Conservation (phyloP, 2,329 filamentous ascomycete species). For the Dichotomopilus funicola region DNA sequence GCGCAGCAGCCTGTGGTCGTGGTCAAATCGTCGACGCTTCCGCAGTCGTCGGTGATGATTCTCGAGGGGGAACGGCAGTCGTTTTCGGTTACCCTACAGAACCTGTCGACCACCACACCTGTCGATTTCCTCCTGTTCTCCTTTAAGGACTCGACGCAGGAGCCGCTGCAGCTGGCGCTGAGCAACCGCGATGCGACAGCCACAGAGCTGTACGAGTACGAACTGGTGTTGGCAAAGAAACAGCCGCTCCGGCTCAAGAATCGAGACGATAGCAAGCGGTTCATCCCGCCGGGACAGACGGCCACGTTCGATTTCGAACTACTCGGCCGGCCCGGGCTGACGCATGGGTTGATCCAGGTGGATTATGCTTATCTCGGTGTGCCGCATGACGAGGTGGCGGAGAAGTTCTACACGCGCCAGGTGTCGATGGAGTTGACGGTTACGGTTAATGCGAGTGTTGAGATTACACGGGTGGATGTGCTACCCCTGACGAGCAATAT, state of each 20-base stretch:
- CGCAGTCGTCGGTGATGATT: slow-evolving; percentile 84
- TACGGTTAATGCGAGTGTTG: slow-evolving; percentile 87
- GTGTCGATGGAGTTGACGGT: slow-evolving; percentile 74
- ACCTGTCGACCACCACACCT: slow-evolving; percentile 62
- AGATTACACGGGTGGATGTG: slow-evolving; percentile 73
- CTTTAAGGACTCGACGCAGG: slow-evolving; percentile 82
- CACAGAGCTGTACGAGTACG: slow-evolving; percentile 78
- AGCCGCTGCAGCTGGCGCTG: slow-evolving; percentile 67
- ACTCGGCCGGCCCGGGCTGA: slow-evolving; percentile 77
- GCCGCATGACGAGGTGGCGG: slow-evolving; percentile 58
- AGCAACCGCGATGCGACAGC: slow-evolving; percentile 69
- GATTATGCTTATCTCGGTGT: slow-evolving; percentile 80
- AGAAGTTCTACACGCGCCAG: slow-evolving; percentile 77
- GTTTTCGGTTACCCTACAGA: slow-evolving; percentile 75
- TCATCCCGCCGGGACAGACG: slow-evolving; percentile 61
- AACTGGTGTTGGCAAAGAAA: slow-evolving; percentile 68
- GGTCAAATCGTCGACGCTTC: slow-evolving; percentile 68
- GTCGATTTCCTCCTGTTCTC: slow-evolving; percentile 83
- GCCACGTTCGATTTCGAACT: slow-evolving; percentile 77
- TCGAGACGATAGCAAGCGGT: slow-evolving; percentile 45
- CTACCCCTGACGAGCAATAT: slow-evolving; percentile 65
- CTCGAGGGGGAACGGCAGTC: slow-evolving; percentile 78
- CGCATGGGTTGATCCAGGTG: slow-evolving; percentile 70
- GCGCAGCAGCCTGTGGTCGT: slow-evolving; percentile 69
- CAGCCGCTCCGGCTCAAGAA: slow-evolving; percentile 57